Conservation (phyloP, 2,329 filamentous ascomycete species). For the Cyphellophora europaea region DNA sequence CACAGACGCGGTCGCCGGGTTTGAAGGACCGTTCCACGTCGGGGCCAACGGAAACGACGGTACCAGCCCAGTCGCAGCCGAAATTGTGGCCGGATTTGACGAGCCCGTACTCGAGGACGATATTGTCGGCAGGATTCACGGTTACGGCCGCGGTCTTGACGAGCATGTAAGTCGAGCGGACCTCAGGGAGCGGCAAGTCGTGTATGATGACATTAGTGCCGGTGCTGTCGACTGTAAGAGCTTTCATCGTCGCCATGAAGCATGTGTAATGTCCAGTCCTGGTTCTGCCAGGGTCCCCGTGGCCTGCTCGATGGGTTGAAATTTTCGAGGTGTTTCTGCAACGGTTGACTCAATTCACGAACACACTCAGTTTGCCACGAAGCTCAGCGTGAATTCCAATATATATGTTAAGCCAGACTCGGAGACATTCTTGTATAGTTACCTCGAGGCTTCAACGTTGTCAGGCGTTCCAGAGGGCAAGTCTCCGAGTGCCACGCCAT, state of each 20-base stretch:
- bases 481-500: too few species aligned
- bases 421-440: too few species aligned
- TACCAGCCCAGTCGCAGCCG: constrained; percentile 23
- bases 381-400: too few species aligned
- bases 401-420: too few species aligned
- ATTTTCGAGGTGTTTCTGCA: too few species aligned
- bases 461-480: too few species aligned
- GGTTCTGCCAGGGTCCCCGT: too few species aligned
- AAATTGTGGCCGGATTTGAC: constrained; percentile 7
- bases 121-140: constrained; percentile 49
- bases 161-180: constrained; percentile 33
- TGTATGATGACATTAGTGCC: constrained; percentile 15
- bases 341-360: too few species aligned
- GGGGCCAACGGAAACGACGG: constrained; percentile 15
- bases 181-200: constrained; percentile 13
- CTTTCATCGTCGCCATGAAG: constrained; percentile 1
- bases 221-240: not conserved
- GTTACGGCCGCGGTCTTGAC: constrained; percentile 42
- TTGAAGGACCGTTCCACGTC: constrained; percentile 11
- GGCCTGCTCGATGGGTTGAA: too few species aligned
- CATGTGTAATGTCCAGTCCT: too few species aligned
- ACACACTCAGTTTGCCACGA: too few species aligned
- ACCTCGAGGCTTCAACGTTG: too few species aligned
- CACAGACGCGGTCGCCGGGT: constrained; percentile 27
- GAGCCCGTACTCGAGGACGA: constrained; percentile 27